Evolutionary conservation across 768 basidiomycete species (phyloP), one percentile per base, ranked within the genome.

Genomic region (Mycena capillaripes): DNA sequence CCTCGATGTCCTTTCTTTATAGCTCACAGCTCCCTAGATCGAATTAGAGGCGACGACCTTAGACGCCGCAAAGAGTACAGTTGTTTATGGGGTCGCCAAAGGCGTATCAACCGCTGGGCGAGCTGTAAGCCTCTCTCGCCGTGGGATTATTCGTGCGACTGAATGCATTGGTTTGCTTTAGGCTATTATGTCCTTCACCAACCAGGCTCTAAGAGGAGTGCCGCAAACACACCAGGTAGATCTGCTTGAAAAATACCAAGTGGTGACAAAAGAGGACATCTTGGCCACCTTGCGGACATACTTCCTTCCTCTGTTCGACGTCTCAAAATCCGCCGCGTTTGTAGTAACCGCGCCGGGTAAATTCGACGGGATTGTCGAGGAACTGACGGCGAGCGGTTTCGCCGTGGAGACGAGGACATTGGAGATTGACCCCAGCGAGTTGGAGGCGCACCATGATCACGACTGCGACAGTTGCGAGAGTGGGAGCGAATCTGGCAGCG

Each of bases 201-300:
- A 99, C 82, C 95, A 98, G 84, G 94, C 92, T 0, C 86, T 99
- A n/a, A 95, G 94, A 78, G 93, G 92, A 36, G 89, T 98, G 12
- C 83, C 92, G 7, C 91, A 92, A 78, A 89, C 91, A 71, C 86
- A 93, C 55, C 71, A 72, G 46, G 71, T 72, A 6, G 71, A 72
- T 19, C 59, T 72, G 60, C 66, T 72, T 25, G 71, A 72, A 56
- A 66, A 72, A 36, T 72, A 67, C 78, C 92, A 93, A 76, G 85
- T 94, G 29, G 89, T 99, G 68, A 93, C 92, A 21, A 92, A 92
- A 77, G 89, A 90, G 7, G 92, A 98, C 71, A 92, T 98, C 61
- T 79, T 96, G 19, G 82, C 79, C 8, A 88, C 89, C 6, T 86
- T 99, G 69, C 81, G 86, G 74, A 92, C 87, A 69, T 91, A 96